Evolutionary conservation across 2,329 filamentous ascomycete genomes (phyloP).

Genomic region (Drechslera avenae): DNA sequence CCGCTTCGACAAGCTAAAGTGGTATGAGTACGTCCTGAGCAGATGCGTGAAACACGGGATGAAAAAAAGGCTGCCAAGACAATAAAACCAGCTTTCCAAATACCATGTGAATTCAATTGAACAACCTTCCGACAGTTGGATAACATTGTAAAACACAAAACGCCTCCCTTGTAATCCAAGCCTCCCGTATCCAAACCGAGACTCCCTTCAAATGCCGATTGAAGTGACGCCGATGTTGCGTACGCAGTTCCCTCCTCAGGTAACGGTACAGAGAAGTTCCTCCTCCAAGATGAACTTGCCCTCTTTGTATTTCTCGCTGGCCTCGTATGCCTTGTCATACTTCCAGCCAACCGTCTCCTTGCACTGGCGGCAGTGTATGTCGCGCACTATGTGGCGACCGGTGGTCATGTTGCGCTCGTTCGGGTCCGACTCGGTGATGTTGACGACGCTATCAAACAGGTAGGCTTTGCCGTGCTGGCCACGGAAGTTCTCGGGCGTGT

Average conservation of each 20-base stretch:
- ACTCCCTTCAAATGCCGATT: conserved; percentile 36
- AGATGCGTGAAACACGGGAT: too few species aligned
- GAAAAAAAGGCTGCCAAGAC: too few species aligned
- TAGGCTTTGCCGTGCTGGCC: conserved; percentile 98
- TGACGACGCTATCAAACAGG: conserved; percentile 93
- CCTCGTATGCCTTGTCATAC: conserved; percentile 96
- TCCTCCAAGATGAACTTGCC: conserved; percentile 96
- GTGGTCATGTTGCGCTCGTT: conserved; percentile 98
- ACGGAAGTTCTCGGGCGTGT: conserved; percentile 78
- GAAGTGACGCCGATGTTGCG: conserved; percentile 4
- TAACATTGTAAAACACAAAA: conserved; percentile 9
- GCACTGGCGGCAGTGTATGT: conserved; percentile 91
- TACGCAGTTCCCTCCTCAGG: conserved; percentile 34
- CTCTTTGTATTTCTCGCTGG: conserved; percentile 96
- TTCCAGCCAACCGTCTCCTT: conserved; percentile 96
- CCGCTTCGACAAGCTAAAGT: not conserved
- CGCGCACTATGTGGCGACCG: conserved; percentile 88
- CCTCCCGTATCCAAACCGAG: conserved; percentile 11
- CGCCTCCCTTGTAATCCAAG: conserved; percentile 4
- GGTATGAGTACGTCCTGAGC: not conserved
- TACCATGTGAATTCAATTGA: not conserved
- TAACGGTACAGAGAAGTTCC: conserved; percentile 82
- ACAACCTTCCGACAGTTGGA: conserved; percentile 11
- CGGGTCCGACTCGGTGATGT: conserved; percentile 81
- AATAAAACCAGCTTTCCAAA: not conserved